Evolutionary conservation across 495 filamentous ascomycete genomes (phyloP).

Genomic region (Aspergillus heteromorphus): DNA sequence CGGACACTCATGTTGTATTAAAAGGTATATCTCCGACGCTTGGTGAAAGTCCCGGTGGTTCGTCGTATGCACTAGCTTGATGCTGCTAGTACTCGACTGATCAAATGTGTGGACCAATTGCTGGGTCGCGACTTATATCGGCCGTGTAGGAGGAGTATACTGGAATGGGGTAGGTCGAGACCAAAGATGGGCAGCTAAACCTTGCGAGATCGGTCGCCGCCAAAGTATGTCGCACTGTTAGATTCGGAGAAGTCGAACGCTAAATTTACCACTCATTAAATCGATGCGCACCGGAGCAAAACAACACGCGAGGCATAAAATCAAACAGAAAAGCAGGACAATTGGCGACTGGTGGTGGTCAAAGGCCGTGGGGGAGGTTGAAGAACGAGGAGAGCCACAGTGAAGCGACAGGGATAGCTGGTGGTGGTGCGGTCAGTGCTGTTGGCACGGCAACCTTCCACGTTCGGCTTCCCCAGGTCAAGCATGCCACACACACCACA

Average conservation of each 20-base stretch:
- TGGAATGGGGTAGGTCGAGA: not conserved
- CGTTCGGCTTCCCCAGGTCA: not conserved
- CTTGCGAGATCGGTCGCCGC: not conserved
- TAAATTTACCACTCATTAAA: not conserved
- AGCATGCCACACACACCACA: not conserved
- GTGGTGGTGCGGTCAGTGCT: constrained; percentile 13
- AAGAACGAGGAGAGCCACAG: constrained; percentile 11
- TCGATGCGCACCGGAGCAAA: not conserved
- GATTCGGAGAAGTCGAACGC: not conserved
- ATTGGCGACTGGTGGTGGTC: not conserved
- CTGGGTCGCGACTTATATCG: not conserved
- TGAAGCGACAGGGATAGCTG: constrained; percentile 4
- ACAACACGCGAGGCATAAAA: too few relatives aligned
- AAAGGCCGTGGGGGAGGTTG: constrained; percentile 12
- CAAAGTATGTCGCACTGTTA: not conserved
- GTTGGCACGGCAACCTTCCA: constrained; percentile 34
- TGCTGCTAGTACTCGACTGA: not conserved
- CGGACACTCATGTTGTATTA: constrained; percentile 54
- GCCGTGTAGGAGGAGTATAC: not conserved
- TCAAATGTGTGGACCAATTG: not conserved
- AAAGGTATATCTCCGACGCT: not conserved
- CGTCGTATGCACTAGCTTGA: not conserved
- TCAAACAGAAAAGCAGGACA: not conserved
- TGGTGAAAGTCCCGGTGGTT: not conserved
- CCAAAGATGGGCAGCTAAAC: not conserved